These are phyloP conservation scores for Gremmenia infestans DNA, from an alignment of 2,329 filamentous ascomycete species.

Conservation along the genomic window DNA sequence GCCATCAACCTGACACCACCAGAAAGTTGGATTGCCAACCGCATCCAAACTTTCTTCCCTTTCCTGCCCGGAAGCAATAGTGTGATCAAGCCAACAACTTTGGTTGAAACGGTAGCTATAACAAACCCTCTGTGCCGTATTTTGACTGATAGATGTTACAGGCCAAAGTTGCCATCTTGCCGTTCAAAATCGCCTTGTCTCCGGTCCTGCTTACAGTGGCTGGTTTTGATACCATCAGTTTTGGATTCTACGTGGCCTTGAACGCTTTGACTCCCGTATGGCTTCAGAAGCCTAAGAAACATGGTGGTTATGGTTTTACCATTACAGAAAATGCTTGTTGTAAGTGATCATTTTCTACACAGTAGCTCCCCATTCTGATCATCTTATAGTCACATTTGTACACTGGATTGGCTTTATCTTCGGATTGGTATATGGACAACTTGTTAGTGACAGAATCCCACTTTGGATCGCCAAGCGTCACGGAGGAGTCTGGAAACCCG, in stretches of 20 bases:
- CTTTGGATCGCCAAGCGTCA: constrained; percentile 21
- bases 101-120: constrained; percentile 10
- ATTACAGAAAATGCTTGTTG: constrained; percentile 35
- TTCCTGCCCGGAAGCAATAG: constrained; percentile 19
- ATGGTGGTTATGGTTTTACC: constrained; percentile 40
- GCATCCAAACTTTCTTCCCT: constrained; percentile 30
- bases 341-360: neutral
- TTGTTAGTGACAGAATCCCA: constrained; percentile 37
- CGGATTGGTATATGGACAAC: constrained; percentile 34
- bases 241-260: constrained; percentile 25
- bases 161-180: constrained; percentile 14
- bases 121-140: neutral
- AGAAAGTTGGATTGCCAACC: constrained; percentile 23
- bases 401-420: constrained; percentile 38
- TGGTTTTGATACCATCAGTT: constrained; percentile 26
- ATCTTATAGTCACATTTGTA: constrained; percentile 33
- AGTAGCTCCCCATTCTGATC: neutral
- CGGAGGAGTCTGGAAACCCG: constrained; percentile 33
- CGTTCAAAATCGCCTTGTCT: constrained; percentile 28
- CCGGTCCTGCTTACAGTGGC: constrained; percentile 37
- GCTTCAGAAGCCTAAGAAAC: constrained; percentile 34
- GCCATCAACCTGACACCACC: constrained; percentile 20
- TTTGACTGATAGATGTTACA: constrained; percentile 3
- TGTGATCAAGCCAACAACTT: constrained; percentile 4
- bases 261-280: constrained; percentile 26